Percentiles rank a stretch among this genome's conserved stretches.
Evolutionary conservation across 345 rosid species (phyloP).

Genomic region (Microcos paniculata): DNA sequence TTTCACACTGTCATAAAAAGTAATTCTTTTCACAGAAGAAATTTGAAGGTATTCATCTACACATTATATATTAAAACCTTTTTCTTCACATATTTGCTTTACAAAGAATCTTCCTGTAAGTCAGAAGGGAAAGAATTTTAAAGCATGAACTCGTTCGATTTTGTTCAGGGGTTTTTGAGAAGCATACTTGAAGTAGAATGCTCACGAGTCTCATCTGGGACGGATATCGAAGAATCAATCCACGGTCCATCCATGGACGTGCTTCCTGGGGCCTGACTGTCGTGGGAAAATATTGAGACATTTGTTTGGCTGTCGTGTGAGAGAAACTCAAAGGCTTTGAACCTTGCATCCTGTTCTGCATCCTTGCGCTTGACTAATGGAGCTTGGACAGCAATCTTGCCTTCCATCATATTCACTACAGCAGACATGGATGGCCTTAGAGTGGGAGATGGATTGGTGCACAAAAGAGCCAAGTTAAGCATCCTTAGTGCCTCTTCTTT

Average conservation of each 20-base stretch:
- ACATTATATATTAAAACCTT: background rate
- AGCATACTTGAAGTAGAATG: conserved; percentile 33
- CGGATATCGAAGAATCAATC: conserved; percentile 52
- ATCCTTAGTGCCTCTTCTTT: conserved; percentile 63
- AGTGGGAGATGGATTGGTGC: conserved; percentile 93
- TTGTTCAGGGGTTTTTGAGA: conserved; percentile 22
- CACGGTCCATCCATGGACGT: conserved; percentile 67
- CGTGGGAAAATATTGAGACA: conserved; percentile 41
- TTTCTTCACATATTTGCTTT: background rate
- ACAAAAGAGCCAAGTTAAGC: conserved; percentile 69
- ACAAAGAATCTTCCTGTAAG: conserved; percentile 2
- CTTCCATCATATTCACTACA: conserved; percentile 80
- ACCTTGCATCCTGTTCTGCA: conserved; percentile 56
- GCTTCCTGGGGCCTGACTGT: conserved; percentile 40
- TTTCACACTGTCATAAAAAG: no score
- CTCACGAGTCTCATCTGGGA: conserved; percentile 30
- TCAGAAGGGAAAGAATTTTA: background rate
- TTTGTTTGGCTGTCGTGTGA: conserved; percentile 64
- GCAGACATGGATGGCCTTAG: conserved; percentile 87
- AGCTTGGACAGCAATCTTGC: conserved; percentile 66
- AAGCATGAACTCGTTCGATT: background rate
- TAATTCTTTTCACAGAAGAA: background rate
- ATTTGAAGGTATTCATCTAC: background rate
- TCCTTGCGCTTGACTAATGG: conserved; percentile 58
- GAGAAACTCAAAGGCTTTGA: conserved; percentile 71